Base-by-base conservation (phyloP, 257 asterid genomes). In the Gentiana straminea region DNA sequence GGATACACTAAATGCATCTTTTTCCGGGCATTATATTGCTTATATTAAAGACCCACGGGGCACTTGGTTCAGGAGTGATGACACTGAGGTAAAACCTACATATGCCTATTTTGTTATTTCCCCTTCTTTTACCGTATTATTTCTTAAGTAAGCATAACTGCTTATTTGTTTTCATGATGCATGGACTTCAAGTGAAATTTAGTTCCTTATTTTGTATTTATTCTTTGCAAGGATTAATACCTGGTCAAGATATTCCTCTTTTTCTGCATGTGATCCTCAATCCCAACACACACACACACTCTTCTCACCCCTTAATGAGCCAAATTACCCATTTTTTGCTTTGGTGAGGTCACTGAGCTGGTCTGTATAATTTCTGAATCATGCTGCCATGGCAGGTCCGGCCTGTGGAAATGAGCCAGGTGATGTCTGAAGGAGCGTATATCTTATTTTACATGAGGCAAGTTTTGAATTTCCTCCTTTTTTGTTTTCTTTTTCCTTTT, bases 361-460 rank as follows among this genome's bases (percentile, higher is more conserved):
- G 24, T 24, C 24, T 24, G 24, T 24, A 24, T 13, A 59, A 53
- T 54, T 15, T 61, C 37, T 52, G 50, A 51, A 48, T 49, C 56
- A 15, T 67, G 49, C 55, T 56, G 41, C 33, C 35, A 54, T 64
- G 63, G 58, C 76, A 89, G 97, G 94, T 89, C 62, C 79, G 74
- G 60, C 83, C 77, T 5, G 94, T 83, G 5, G 75, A 73, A n/a
- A 65, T 73, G 78, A 75, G 68, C 74, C 88, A 77, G 68, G 95
- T 89, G 66, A 77, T 89, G 89, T 75, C 84, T 0, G 84, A 81
- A 81, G 91, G 94, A 57, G 97, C 97, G 35, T 89, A 89, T 67
- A 89, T 85, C 68, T 72, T 89, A 61, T 89, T 85, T 77, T 89
- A 89, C 80, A 74, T 69, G 86, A 81, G 97, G 96, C 82, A 79